Conservation (phyloP, 2,329 filamentous ascomycete species). For the Pochonia chlamydosporia region DNA sequence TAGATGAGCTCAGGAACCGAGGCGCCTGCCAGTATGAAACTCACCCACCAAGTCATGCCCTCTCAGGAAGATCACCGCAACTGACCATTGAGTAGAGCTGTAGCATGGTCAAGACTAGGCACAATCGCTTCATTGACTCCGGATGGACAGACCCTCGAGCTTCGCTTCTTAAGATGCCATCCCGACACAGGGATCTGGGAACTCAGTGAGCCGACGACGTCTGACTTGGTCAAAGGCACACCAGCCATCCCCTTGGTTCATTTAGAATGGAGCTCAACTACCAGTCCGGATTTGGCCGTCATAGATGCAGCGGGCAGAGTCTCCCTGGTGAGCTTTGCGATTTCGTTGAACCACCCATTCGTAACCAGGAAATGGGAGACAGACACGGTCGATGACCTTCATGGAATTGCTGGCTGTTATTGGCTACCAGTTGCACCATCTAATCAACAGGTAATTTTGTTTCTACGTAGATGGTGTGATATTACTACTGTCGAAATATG, state of each 20-base stretch:
- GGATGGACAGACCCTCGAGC: slow-evolving; percentile 64
- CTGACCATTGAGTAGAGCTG: slow-evolving; percentile 46
- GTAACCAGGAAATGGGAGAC: slow-evolving; percentile 54
- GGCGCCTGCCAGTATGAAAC: slow-evolving; percentile 76
- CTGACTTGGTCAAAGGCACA: slow-evolving; percentile 55
- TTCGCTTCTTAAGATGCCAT: slow-evolving; percentile 67
- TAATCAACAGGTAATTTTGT: slow-evolving; percentile 29
- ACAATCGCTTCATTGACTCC: slow-evolving; percentile 76
- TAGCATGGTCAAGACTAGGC: slow-evolving; percentile 84
- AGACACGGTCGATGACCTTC: slow-evolving; percentile 69
- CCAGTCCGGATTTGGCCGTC: slow-evolving; percentile 73
- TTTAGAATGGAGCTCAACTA: slow-evolving; percentile 70
- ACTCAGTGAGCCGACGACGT: slow-evolving; percentile 64
- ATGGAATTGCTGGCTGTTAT: slow-evolving; percentile 74
- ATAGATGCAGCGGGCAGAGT: slow-evolving; percentile 76
- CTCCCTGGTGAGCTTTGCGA: slow-evolving; percentile 64
- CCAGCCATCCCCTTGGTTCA: slow-evolving; percentile 68
- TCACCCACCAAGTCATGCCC: neutral
- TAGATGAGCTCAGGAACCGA: slow-evolving; percentile 69
- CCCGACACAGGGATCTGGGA: slow-evolving; percentile 68
- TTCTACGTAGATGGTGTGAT: neutral
- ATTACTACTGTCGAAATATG: neutral
- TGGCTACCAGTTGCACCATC: slow-evolving; percentile 65
- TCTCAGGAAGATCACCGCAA: neutral
- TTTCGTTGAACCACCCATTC: slow-evolving; percentile 67